Conservation (phyloP, 495 filamentous ascomycete species). For the Annulohypoxylon stygium region DNA sequence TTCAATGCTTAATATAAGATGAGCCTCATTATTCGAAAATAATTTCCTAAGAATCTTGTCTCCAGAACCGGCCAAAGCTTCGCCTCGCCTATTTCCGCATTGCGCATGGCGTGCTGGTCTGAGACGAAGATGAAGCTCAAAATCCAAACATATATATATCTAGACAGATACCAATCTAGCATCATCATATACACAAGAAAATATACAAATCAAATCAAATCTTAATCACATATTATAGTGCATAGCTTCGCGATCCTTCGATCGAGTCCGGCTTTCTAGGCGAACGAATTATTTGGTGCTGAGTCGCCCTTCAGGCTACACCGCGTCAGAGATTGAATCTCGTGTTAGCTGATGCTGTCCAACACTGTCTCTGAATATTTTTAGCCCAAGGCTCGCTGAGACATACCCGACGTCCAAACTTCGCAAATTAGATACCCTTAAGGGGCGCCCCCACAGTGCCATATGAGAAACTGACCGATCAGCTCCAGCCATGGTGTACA, state of each 20-base stretch:
- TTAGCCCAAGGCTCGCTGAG: slow-evolving; percentile 4
- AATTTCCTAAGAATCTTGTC: background rate
- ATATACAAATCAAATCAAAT: slow-evolving; percentile 9
- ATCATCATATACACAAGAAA: background rate
- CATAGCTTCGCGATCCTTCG: background rate
- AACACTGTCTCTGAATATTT: slow-evolving; percentile 26
- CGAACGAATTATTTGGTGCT: background rate
- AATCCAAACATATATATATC: background rate
- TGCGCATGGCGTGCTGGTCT: background rate
- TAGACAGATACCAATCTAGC: background rate
- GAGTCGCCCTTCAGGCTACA: slow-evolving; percentile 25
- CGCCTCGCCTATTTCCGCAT: slow-evolving; percentile 17
- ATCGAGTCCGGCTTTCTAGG: background rate
- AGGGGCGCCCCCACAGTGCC: slow-evolving; percentile 9
- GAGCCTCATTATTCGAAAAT: background rate
- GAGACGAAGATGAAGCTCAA: background rate
- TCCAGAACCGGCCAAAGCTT: background rate
- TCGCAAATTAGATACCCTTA: slow-evolving; percentile 23
- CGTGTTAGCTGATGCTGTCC: slow-evolving; percentile 11
- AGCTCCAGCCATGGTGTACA: slow-evolving; percentile 6
- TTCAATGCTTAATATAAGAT: slow-evolving; percentile 19
- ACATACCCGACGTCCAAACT: background rate
- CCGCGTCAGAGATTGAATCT: slow-evolving; percentile 18
- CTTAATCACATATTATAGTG: background rate
- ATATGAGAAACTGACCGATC: background rate